phyloP scores from a whole-genome alignment of 768 basidiomycete species.

The Russula earlei region DNA sequence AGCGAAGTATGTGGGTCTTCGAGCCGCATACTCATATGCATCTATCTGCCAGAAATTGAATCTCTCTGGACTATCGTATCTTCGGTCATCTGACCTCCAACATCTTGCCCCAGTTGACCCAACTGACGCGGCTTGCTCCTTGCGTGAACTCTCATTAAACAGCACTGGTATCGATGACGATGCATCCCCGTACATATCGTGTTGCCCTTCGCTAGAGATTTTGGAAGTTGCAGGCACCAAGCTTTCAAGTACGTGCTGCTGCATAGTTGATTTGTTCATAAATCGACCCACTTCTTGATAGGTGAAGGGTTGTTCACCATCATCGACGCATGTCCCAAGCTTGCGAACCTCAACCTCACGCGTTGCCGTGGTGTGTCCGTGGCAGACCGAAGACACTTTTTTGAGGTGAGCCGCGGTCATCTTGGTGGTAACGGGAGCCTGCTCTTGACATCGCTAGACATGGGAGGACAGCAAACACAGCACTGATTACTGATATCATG shows the following conservation, averaged over 20 bases:
- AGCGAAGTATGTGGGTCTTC: not conserved
- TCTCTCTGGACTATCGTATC: constrained; percentile 40
- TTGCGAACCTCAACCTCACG: constrained; percentile 52
- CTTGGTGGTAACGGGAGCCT: not conserved
- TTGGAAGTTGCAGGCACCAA: constrained; percentile 51
- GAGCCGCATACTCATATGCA: not conserved
- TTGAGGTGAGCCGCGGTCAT: constrained; percentile 37
- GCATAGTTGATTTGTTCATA: no score
- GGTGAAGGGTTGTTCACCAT: constrained; percentile 47
- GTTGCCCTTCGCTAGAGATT: constrained; percentile 38
- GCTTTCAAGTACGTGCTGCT: constrained; percentile 40
- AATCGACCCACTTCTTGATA: constrained; percentile 22
- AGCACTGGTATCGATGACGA: constrained; percentile 55
- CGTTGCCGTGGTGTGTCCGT: constrained; percentile 56
- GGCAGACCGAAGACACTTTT: constrained; percentile 52
- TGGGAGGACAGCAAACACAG: constrained; percentile 1
- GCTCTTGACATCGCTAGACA: not conserved
- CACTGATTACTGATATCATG: no score
- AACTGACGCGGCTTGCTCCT: constrained; percentile 28
- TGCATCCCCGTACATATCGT: constrained; percentile 41
- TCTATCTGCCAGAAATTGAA: constrained; percentile 44
- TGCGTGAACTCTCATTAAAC: constrained; percentile 46
- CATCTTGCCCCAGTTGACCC: constrained; percentile 35
- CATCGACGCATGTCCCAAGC: constrained; percentile 44
- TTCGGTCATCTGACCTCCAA: constrained; percentile 43